These are phyloP conservation scores for Magnusiomyces suaveolens DNA, from an alignment of 1,139 yeast genomes.

Conservation along the genomic window DNA sequence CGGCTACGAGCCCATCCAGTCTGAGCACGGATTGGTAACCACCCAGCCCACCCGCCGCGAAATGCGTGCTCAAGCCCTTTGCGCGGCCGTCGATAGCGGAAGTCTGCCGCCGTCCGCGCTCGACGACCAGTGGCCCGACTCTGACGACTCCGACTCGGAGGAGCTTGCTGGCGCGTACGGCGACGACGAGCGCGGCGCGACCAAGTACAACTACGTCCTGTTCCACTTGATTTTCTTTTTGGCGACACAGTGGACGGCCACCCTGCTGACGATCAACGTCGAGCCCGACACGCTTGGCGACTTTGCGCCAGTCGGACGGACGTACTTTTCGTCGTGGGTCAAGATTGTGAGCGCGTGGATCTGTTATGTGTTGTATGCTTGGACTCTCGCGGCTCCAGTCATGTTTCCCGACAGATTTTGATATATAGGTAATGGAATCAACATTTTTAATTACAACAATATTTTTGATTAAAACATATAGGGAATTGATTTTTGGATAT, in stretches of 20 bases:
- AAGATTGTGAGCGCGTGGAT: slow-evolving; percentile 89
- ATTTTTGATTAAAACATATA: too few relatives aligned
- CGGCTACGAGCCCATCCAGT: slow-evolving; percentile 30
- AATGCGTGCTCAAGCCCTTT: slow-evolving; percentile 78
- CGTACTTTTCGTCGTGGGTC: slow-evolving; percentile 92
- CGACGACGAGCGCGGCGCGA: slow-evolving; percentile 57
- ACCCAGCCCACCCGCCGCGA: slow-evolving; percentile 59
- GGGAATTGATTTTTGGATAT: too few relatives aligned
- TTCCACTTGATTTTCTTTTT: slow-evolving; percentile 87
- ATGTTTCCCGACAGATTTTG: slow-evolving; percentile 77
- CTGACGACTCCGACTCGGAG: slow-evolving; percentile 27
- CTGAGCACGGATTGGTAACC: slow-evolving; percentile 33
- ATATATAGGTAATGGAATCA: not conserved
- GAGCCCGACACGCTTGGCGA: slow-evolving; percentile 77
- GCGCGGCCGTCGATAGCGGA: slow-evolving; percentile 92
- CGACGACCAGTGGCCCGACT: slow-evolving; percentile 54
- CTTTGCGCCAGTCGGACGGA: slow-evolving; percentile 93
- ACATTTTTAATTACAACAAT: not conserved
- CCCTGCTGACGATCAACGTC: slow-evolving; percentile 83
- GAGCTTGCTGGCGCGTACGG: slow-evolving; percentile 26
- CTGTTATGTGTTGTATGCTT: slow-evolving; percentile 72
- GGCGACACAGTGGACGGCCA: slow-evolving; percentile 96
- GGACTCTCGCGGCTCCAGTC: slow-evolving; percentile 90
- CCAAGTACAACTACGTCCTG: slow-evolving; percentile 77
- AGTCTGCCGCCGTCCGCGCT: slow-evolving; percentile 89